Evolutionary conservation across 305 asterid species (phyloP), one percentile per base, ranked within the genome.

Genomic region (Stenogyne calaminthoides): DNA sequence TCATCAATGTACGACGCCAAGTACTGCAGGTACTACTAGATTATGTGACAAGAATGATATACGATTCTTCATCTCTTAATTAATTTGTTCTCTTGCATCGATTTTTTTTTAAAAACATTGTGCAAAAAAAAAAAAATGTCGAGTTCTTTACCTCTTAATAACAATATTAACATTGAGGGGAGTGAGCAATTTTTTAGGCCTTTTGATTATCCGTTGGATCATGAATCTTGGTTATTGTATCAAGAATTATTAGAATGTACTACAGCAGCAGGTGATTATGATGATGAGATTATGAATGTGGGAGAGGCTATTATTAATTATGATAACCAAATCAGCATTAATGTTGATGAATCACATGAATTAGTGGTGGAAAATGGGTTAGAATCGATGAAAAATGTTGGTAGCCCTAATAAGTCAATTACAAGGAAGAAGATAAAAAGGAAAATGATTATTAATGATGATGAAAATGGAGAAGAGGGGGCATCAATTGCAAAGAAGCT

Each of bases 401-500:
- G 56, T 7, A 42, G 25, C 66, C 29, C 25, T 22, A 80, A 11
- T 9, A 51, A 77, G 4, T 73, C 56, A 67, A 65, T 49, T 15
- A n/a, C n/a, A n/a, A n/a, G n/a, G n/a, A n/a, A n/a, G n/a, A n/a
- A n/a, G n/a, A 15, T 55, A 15, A 47, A 20, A 7, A 37, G 49
- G 12, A 76, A 8, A n/a, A 10, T 2, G 11, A 12, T 0, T n/a
- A n/a, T n/a, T n/a, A n/a, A n/a, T 2, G 42, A 0, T 8, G 20
- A 54, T 19, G 11, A 39, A 10, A 39, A 44, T 3, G 63, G 7
- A 15, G 32, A 60, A n/a, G n/a, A 54, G 80, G 71, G 44, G 25
- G 1, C 29, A 0, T 77, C 78, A 1, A 58, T 11, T 37, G 25
- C 78, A 1, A 83, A 86, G 80, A 86, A 83, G 70, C 70, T 75